Evolutionary conservation across 352 stramenopile species (phyloP).

Genomic region (Pythium rhizo-oryzae): DNA sequence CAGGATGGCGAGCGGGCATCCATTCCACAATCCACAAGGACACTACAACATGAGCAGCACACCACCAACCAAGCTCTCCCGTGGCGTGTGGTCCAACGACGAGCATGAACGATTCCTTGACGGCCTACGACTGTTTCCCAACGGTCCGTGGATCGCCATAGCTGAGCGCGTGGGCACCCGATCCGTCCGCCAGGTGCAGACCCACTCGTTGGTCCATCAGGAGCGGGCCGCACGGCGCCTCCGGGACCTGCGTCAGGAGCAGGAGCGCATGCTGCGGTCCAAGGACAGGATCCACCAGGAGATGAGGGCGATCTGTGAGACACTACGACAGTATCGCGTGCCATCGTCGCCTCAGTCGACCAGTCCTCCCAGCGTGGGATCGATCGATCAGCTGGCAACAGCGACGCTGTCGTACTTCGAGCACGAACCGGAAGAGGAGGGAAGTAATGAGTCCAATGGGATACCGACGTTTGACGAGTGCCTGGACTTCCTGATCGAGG

Average conservation of each 20-base stretch:
- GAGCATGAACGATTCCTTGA: conserved; percentile 53
- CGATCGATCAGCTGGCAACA: background rate
- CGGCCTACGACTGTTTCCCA: conserved; percentile 50
- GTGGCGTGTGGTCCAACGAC: conserved; percentile 1
- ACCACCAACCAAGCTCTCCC: background rate
- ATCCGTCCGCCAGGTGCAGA: conserved; percentile 34
- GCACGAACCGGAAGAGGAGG: background rate
- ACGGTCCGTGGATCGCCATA: conserved; percentile 29
- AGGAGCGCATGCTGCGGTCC: conserved; percentile 17
- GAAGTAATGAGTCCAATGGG: background rate
- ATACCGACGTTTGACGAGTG: conserved; percentile 21
- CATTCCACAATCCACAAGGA: too few relatives aligned
- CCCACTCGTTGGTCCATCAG: conserved; percentile 64
- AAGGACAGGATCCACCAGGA: conserved; percentile 3
- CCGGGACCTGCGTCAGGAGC: conserved; percentile 48
- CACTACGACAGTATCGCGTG: conserved; percentile 11
- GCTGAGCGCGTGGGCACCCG: background rate
- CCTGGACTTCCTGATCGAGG: conserved; percentile 46
- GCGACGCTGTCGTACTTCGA: background rate
- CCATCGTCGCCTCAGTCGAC: conserved; percentile 1
- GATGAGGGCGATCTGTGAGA: conserved; percentile 16
- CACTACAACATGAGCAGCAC: too few relatives aligned
- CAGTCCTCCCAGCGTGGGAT: background rate
- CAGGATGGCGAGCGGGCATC: too few relatives aligned
- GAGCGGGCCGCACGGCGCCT: conserved; percentile 43